Evolutionary conservation across 2,329 filamentous ascomycete species (phyloP).

Genomic region (Ophiostoma piceae): DNA sequence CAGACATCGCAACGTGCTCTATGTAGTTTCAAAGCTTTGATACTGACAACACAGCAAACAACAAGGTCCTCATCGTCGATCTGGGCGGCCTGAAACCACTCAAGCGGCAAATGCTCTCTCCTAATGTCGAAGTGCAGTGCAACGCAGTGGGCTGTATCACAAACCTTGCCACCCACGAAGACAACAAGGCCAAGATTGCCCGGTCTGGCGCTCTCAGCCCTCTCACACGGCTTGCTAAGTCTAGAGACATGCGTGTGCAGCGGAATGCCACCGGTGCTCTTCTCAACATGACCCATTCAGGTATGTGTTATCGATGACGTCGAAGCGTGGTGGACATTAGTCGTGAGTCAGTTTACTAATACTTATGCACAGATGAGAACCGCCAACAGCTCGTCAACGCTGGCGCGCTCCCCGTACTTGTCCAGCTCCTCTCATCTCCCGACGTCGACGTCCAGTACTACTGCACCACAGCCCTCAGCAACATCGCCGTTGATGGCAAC

Average conservation of each 20-base stretch:
- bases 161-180: constrained; percentile 94
- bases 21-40: background rate
- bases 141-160: constrained; percentile 99
- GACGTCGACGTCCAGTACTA: constrained; percentile 99
- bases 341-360: background rate
- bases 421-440: constrained; percentile 84
- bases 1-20: background rate
- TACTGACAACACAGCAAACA: constrained; percentile 62
- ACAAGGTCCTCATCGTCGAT: constrained; percentile 94
- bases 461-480: constrained; percentile 96
- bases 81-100: constrained; percentile 84
- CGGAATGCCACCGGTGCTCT: constrained; percentile 93
- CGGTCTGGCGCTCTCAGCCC: constrained; percentile 88
- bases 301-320: constrained; percentile 45
- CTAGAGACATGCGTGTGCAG: constrained; percentile 97
- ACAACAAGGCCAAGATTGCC: constrained; percentile 98
- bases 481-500: constrained; percentile 89
- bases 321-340: background rate
- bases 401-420: constrained; percentile 94
- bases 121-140: constrained; percentile 97
- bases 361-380: constrained; percentile 65
- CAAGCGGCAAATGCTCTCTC: constrained; percentile 96
- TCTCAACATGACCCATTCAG: constrained; percentile 98
- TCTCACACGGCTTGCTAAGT: constrained; percentile 87
- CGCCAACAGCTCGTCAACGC: constrained; percentile 95